A percentile compares a stretch with the other conserved stretches of the same genome.
Evolutionary conservation across 208 protist genomes (phyloP).

Genomic region (Crithidia fasciculata): DNA sequence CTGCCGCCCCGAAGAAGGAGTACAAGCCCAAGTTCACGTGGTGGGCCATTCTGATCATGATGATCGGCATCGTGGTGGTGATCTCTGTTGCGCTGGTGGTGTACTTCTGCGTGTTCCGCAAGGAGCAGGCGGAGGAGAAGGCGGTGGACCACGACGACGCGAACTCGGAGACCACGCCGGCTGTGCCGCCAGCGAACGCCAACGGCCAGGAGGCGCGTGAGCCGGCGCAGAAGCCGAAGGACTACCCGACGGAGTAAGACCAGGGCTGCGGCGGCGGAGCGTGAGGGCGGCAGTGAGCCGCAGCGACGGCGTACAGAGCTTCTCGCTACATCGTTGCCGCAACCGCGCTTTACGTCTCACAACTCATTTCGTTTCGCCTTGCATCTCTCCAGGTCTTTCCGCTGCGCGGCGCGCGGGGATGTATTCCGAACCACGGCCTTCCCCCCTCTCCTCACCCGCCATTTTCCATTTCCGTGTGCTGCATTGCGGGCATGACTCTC

Average conservation of each 20-base stretch:
- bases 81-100: constrained; percentile 14
- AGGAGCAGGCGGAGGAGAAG: not conserved
- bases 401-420: too few relatives aligned
- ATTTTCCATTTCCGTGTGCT: too few relatives aligned
- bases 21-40: constrained; percentile 30
- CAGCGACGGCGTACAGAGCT: too few relatives aligned
- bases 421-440: too few relatives aligned
- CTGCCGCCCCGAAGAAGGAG: not conserved
- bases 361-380: too few relatives aligned
- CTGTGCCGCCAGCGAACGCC: constrained; percentile 1
- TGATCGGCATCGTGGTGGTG: constrained; percentile 22
- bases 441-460: too few relatives aligned
- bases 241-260: not conserved
- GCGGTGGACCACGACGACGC: not conserved
- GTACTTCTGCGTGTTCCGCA: constrained; percentile 21
- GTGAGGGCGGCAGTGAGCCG: too few relatives aligned
- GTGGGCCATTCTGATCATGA: constrained; percentile 30
- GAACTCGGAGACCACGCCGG: constrained; percentile 7
- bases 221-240: constrained; percentile 6
- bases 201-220: constrained; percentile 10
- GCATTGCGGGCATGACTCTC: too few relatives aligned
- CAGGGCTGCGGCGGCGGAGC: too few relatives aligned
- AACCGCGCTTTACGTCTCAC: too few relatives aligned
- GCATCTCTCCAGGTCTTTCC: too few relatives aligned
- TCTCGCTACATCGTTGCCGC: too few relatives aligned